Percentiles rank a stretch among this genome's conserved stretches.
These are phyloP conservation scores for Onygena corvina DNA, from an alignment of 2,329 filamentous ascomycete species.

Conservation along the genomic window DNA sequence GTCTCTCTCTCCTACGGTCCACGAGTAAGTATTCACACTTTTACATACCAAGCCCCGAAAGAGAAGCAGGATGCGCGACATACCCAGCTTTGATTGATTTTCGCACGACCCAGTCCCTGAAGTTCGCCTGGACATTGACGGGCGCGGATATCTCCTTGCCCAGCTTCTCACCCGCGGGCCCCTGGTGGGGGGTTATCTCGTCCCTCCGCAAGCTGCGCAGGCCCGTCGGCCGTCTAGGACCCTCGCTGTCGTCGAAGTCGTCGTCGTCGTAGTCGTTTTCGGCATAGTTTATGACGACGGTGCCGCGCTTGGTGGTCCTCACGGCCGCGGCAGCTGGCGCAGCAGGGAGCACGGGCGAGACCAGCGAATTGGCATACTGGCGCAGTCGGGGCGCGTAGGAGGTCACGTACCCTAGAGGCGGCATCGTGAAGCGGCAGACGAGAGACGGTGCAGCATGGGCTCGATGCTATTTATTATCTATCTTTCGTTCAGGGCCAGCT, in stretches of 20 bases:
- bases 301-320: constrained; percentile 92
- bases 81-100: constrained; percentile 38
- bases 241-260: constrained; percentile 53
- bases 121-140: constrained; percentile 78
- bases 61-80: constrained; percentile 12
- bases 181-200: constrained; percentile 52
- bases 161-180: constrained; percentile 59
- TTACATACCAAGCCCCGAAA: not conserved
- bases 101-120: constrained; percentile 91
- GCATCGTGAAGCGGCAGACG: constrained; percentile 13
- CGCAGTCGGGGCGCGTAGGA: constrained; percentile 85
- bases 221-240: constrained; percentile 60
- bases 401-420: constrained; percentile 66
- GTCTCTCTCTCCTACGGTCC: constrained; percentile 42
- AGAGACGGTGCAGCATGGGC: not conserved
- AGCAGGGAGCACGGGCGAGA: constrained; percentile 68
- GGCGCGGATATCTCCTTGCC: constrained; percentile 71
- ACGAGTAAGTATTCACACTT: not conserved
- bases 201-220: constrained; percentile 71
- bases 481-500: not conserved
- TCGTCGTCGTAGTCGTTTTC: constrained; percentile 83
- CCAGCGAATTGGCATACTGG: constrained; percentile 79
- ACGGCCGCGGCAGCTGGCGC: constrained; percentile 54
- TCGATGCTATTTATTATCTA: too few species aligned
- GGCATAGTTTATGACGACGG: constrained; percentile 92